Conservation (phyloP, 768 basidiomycete genomes). For the Epithele typhae region DNA sequence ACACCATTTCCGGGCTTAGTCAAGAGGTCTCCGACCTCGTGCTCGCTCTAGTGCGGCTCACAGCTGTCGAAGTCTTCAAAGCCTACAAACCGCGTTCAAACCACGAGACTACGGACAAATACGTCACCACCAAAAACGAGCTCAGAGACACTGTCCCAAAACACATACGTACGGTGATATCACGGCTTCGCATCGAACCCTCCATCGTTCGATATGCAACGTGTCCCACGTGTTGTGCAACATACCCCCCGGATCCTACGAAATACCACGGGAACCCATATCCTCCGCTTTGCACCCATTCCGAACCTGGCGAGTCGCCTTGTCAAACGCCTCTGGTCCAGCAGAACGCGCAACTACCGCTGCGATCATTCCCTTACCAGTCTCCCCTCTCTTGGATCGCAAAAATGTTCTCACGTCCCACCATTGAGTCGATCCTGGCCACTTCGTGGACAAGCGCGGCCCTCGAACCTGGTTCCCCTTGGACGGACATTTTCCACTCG, state of each 20-base stretch:
- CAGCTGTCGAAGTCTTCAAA: neutral
- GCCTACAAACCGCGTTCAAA: neutral
- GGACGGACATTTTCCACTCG: constrained; percentile 12
- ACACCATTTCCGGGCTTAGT: neutral
- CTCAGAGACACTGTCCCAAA: neutral
- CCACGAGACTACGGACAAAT: neutral
- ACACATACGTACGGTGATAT: neutral
- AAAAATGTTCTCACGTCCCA: no score
- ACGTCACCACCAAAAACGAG: no score
- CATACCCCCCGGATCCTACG: neutral
- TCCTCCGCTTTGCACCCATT: neutral
- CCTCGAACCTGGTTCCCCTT: no score
- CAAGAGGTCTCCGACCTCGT: neutral
- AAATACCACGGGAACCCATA: neutral
- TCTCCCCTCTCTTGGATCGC: no score
- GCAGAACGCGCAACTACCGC: no score
- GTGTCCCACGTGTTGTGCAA: no score
- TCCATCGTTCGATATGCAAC: neutral
- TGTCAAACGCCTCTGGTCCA: neutral
- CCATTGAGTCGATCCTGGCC: no score
- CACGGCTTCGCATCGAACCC: neutral
- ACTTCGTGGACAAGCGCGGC: no score
- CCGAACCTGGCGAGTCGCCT: neutral
- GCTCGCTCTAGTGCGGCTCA: neutral
- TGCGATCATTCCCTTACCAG: no score